Evolutionary conservation across 1,284 basidiomycete genomes (phyloP), one percentile per base, ranked within the genome.

Genomic region (Stygiomarasmius scandens): DNA sequence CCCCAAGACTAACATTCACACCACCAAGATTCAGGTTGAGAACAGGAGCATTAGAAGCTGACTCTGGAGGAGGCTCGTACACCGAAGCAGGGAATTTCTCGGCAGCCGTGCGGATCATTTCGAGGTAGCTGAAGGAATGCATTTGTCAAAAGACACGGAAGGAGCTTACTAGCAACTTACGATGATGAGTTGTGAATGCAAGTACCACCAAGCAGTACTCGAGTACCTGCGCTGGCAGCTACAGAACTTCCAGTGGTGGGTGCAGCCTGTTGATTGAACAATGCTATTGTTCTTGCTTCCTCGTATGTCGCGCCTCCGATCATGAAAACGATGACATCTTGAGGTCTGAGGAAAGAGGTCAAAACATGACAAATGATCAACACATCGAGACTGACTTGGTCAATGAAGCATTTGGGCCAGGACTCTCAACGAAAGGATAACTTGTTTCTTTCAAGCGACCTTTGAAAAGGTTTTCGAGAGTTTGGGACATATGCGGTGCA

Each of bases 291-390:
- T 59, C 92, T 82, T 0, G 93, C 92, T 74, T 98, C 95, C 70
- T 94, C 95, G 67, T 96, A 98, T 0, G 95, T 98, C 32, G 93
- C 87, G 0, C 95, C 95, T 34, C 95, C 96, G 59, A 97, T 86
- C 77, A 98, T 90, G 74, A 98, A 98, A 55, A 98, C 80, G 59
- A 98, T 96, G 49, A 98, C 84, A 69, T 98, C 96, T 67, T 96
- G 95, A 9, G 95, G 92, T 63, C 94, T 95, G 38, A 22, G 51
- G 34, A 45, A 59, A 19, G 54, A 19, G 60, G 48, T 58, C 16
- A 56, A 34, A 48, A 19, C 20, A 12, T 32, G 20, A 51, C 14
- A 50, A 27, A 45, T 22, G 38, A 49, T n/a, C 55, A 32, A 2
- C 25, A 54, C 36, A 32, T 2, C 47, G 20, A 5, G 16, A 54